phyloP scores from a whole-genome alignment of 495 filamentous ascomycete species.

The Podospora australis region DNA sequence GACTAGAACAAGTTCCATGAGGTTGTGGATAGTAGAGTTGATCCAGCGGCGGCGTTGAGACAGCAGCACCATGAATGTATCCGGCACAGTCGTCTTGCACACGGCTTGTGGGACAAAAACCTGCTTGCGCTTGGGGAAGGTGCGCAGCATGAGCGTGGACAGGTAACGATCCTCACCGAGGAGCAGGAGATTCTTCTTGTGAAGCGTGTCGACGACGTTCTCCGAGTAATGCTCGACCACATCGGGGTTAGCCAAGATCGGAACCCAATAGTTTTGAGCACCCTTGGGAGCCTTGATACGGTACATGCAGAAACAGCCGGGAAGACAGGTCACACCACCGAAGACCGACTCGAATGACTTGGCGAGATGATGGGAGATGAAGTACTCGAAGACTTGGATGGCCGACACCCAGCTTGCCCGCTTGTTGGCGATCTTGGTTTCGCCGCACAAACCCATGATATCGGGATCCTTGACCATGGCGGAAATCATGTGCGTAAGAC shows the following conservation, averaged over 20 bases:
- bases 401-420: constrained; percentile 88
- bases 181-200: constrained; percentile 95
- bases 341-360: constrained; percentile 99
- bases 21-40: constrained; percentile 97
- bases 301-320: constrained; percentile 99
- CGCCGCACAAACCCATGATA: constrained; percentile 97
- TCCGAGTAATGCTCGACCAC: constrained; percentile 99
- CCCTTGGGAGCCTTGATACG: constrained; percentile 98
- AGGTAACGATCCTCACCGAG: constrained; percentile 97
- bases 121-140: constrained; percentile 98
- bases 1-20: constrained; percentile 95
- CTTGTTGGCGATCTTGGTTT: constrained; percentile 99
- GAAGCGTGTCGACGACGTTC: constrained; percentile 97
- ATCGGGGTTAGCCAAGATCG: constrained; percentile 96
- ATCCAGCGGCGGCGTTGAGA: constrained; percentile 97
- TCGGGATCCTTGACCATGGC: constrained; percentile 99
- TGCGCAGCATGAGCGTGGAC: constrained; percentile 94
- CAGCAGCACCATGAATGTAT: constrained; percentile 84
- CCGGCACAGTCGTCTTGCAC: constrained; percentile 96
- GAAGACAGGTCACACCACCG: constrained; percentile 97
- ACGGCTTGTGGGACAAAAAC: constrained; percentile 97
- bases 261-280: constrained; percentile 98
- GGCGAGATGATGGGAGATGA: constrained; percentile 93
- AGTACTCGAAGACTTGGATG: constrained; percentile 99
- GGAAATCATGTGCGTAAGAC: constrained; percentile 95